These are phyloP conservation scores for Sarocladium strictum DNA, from an alignment of 2,329 filamentous ascomycete species.

Conservation along the genomic window DNA sequence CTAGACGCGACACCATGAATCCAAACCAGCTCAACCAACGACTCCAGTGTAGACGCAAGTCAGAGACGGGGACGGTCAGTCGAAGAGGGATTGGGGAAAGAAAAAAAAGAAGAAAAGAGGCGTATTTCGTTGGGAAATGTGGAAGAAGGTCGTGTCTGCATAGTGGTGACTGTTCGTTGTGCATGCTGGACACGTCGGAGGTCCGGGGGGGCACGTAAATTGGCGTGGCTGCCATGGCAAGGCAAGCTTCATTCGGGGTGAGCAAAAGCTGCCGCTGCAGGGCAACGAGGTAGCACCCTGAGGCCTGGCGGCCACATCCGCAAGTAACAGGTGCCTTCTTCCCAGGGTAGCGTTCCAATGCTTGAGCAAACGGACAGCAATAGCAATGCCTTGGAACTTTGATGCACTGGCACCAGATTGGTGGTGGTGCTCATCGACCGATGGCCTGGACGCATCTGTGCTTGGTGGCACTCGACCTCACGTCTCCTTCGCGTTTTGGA, in stretches of 20 bases:
- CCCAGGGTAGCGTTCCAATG: background rate
- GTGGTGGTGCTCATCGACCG: background rate
- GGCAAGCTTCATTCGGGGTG: constrained; percentile 2
- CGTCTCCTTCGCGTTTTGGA: background rate
- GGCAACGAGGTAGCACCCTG: background rate
- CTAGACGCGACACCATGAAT: background rate
- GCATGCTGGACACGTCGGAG: background rate
- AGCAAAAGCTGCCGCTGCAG: background rate
- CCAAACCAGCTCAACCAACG: too few species aligned
- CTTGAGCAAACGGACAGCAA: background rate
- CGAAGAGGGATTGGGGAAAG: background rate
- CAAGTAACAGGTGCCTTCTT: background rate
- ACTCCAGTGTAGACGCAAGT: background rate
- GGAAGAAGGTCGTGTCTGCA: background rate
- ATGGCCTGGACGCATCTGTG: background rate
- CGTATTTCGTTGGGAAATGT: background rate
- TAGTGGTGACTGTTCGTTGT: background rate
- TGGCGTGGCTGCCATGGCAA: constrained; percentile 5
- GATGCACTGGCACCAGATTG: background rate
- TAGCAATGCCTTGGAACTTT: background rate
- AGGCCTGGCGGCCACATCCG: background rate
- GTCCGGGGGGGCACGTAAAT: background rate
- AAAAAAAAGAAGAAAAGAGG: background rate
- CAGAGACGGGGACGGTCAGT: background rate
- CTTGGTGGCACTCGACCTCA: background rate